Evolutionary conservation across 768 basidiomycete genomes (phyloP).

Genomic region (Psilocybe cubensis): DNA sequence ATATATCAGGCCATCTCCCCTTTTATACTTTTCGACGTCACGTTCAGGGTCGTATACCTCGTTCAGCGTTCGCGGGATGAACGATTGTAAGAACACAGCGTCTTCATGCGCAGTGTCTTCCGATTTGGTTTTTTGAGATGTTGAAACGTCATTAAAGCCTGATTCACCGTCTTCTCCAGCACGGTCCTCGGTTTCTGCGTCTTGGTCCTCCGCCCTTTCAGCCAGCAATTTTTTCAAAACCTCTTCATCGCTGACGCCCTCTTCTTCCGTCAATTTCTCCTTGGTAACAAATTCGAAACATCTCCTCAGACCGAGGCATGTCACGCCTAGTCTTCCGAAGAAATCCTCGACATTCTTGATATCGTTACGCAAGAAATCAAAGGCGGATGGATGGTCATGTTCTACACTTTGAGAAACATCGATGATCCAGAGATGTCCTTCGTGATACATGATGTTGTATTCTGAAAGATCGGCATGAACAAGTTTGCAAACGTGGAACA

Average conservation of each 20-base stretch:
- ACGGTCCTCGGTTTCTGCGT: slow-evolving; percentile 7
- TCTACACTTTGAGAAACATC: slow-evolving; percentile 99
- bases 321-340: slow-evolving; percentile 77
- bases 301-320: slow-evolving; percentile 75
- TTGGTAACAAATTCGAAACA: slow-evolving; percentile 90
- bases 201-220: slow-evolving; percentile 23
- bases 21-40: slow-evolving; percentile 75
- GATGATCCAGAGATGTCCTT: slow-evolving; percentile 85
- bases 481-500: slow-evolving; percentile 90
- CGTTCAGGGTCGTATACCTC: slow-evolving; percentile 96
- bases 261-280: slow-evolving; percentile 42
- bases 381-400: slow-evolving; percentile 95
- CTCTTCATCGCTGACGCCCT: slow-evolving; percentile 34
- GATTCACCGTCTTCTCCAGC: slow-evolving; percentile 11
- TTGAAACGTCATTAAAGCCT: slow-evolving; percentile 12
- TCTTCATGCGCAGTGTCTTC: slow-evolving; percentile 69
- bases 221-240: slow-evolving; percentile 53
- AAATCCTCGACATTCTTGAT: slow-evolving; percentile 93
- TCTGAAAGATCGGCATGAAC: slow-evolving; percentile 98
- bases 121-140: slow-evolving; percentile 12
- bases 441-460: slow-evolving; percentile 94
- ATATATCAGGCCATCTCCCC: slow-evolving; percentile 85
- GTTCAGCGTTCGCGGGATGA: slow-evolving; percentile 90
- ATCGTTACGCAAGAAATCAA: slow-evolving; percentile 94
- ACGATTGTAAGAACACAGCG: slow-evolving; percentile 85